Conservation (phyloP, 2,329 filamentous ascomycete genomes). For the Curvularia eragrostidis region DNA sequence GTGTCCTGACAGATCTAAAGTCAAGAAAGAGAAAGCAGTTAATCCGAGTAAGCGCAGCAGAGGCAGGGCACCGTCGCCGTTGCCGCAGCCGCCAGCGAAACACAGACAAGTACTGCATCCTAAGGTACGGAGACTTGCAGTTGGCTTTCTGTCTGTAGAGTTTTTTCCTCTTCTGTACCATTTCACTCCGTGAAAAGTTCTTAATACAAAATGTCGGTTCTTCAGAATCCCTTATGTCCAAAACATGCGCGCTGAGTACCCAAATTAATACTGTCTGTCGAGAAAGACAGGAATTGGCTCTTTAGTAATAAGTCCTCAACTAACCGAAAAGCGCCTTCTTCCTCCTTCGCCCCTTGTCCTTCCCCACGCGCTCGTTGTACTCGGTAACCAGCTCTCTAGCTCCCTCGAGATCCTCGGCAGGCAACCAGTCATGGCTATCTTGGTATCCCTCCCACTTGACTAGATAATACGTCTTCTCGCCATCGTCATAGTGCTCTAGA, state of each 20-base stretch:
- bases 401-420: slow-evolving; percentile 35
- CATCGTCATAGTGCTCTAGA: slow-evolving; percentile 31
- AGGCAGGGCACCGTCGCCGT: background rate
- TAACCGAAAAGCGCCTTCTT: background rate
- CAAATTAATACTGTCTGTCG: no score
- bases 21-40: background rate
- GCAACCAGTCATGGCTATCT: slow-evolving; percentile 42
- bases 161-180: no score
- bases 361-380: slow-evolving; percentile 29
- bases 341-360: background rate
- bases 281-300: no score
- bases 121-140: background rate
- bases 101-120: background rate
- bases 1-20: background rate
- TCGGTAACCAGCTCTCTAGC: slow-evolving; percentile 35
- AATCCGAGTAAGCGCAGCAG: background rate
- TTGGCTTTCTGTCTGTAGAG: no score
- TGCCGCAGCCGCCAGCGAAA: background rate
- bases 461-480: slow-evolving; percentile 34
- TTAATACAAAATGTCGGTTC: no score
- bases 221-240: no score
- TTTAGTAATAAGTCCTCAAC: no score
- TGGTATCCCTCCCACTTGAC: slow-evolving; percentile 48
- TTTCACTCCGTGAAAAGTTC: no score
- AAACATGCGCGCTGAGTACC: no score